phyloP scores from a whole-genome alignment of 495 filamentous ascomycete species.

The Xylaria curta region DNA sequence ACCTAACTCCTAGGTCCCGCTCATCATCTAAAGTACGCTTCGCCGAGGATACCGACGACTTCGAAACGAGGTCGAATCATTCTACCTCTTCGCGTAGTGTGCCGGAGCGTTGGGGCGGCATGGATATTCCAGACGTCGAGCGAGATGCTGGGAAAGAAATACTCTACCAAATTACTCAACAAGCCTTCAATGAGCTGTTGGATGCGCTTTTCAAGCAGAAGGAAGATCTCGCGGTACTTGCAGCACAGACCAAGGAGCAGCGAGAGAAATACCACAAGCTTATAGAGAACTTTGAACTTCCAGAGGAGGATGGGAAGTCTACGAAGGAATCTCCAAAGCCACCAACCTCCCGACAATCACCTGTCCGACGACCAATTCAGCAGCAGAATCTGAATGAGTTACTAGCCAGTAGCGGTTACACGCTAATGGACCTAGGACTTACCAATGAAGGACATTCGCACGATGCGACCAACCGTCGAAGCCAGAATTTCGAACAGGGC shows the following conservation, averaged over 20 bases:
- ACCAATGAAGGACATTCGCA: slow-evolving; percentile 30
- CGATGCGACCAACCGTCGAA: neutral
- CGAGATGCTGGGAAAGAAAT: slow-evolving; percentile 85
- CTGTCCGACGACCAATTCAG: slow-evolving; percentile 29
- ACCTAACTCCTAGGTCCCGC: slow-evolving; percentile 70
- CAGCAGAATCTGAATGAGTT: slow-evolving; percentile 57
- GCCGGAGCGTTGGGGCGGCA: slow-evolving; percentile 83
- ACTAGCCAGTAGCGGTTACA: slow-evolving; percentile 58
- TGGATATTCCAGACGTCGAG: slow-evolving; percentile 81
- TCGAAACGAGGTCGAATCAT: slow-evolving; percentile 75
- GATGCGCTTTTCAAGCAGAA: slow-evolving; percentile 81
- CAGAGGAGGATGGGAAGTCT: slow-evolving; percentile 41
- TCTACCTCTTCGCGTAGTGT: slow-evolving; percentile 82
- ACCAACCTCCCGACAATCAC: slow-evolving; percentile 21
- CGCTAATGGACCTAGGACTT: slow-evolving; percentile 38
- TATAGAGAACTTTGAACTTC: slow-evolving; percentile 56
- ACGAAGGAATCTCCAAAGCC: slow-evolving; percentile 27
- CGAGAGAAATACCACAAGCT: slow-evolving; percentile 61
- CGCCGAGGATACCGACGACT: slow-evolving; percentile 75
- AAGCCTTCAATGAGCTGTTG: slow-evolving; percentile 90
- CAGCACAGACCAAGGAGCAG: slow-evolving; percentile 65
- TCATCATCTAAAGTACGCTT: slow-evolving; percentile 88
- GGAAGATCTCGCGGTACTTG: slow-evolving; percentile 78
- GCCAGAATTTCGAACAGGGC: neutral
- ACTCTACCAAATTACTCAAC: slow-evolving; percentile 86